Percentiles rank a stretch among this genome's conserved stretches.
These are phyloP conservation scores for Mycena capillaripes DNA, from an alignment of 768 basidiomycete species.

Conservation along the genomic window DNA sequence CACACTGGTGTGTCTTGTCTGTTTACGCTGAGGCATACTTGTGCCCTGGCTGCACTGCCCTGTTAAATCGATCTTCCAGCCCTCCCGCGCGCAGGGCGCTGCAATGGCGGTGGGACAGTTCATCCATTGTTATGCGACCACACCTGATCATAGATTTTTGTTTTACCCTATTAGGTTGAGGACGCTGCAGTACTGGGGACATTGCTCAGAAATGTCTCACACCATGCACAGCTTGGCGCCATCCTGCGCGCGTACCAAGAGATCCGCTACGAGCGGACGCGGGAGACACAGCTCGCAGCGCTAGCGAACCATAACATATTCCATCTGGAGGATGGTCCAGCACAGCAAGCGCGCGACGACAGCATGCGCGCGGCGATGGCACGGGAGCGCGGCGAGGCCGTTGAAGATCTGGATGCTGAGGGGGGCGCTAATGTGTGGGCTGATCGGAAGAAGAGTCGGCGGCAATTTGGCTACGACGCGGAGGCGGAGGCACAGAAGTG, in stretches of 20 bases:
- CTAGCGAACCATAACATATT: conserved; percentile 67
- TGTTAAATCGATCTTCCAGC: too few relatives aligned
- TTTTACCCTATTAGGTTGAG: conserved; percentile 54
- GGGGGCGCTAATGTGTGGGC: conserved; percentile 69
- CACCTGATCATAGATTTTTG: too few relatives aligned
- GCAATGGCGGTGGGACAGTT: conserved; percentile 62
- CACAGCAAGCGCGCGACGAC: conserved; percentile 64
- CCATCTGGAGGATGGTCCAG: conserved; percentile 71
- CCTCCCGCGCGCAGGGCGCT: conserved; percentile 68
- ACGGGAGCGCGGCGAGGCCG: too few relatives aligned
- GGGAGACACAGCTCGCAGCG: conserved; percentile 62
- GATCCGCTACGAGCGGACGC: conserved; percentile 65
- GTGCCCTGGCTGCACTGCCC: too few relatives aligned
- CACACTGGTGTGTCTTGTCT: conserved; percentile 51
- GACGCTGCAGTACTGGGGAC: conserved; percentile 64
- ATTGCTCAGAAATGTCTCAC: conserved; percentile 64
- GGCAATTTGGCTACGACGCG: conserved; percentile 69
- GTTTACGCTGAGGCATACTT: background rate
- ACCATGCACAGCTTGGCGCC: conserved; percentile 55
- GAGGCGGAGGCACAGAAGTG: conserved; percentile 65
- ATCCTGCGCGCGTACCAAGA: conserved; percentile 67
- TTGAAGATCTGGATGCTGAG: too few relatives aligned
- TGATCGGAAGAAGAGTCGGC: conserved; percentile 61
- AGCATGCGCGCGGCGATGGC: too few relatives aligned
- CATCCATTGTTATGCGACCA: background rate